These are phyloP conservation scores for Suhomyces sp. DNA, from an alignment of 805 yeast genomes.

Conservation along the genomic window DNA sequence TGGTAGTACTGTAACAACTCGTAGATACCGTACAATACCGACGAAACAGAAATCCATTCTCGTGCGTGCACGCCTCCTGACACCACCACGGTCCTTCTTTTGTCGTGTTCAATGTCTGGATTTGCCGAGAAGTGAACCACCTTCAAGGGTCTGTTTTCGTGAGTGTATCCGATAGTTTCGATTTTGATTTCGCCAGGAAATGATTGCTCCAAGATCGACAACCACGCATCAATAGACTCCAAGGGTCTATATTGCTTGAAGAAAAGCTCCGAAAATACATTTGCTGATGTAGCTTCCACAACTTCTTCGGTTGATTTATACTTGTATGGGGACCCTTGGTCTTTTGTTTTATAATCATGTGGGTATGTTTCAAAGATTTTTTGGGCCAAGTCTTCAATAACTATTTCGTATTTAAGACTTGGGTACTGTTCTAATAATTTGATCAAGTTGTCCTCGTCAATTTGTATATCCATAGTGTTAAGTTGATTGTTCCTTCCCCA, in stretches of 20 bases:
- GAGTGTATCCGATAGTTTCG: conserved; percentile 71
- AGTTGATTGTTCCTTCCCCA: conserved; percentile 50
- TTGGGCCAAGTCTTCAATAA: conserved; percentile 58
- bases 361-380: conserved; percentile 57
- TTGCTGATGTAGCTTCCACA: conserved; percentile 9
- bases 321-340: conserved; percentile 4
- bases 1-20: conserved; percentile 29
- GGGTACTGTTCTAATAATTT: conserved; percentile 20
- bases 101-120: conserved; percentile 32
- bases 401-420: conserved; percentile 31
- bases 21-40: conserved; percentile 57
- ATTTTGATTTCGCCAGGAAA: conserved; percentile 63
- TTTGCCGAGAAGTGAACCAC: conserved; percentile 59
- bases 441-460: conserved; percentile 16
- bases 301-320: conserved; percentile 10
- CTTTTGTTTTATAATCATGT: conserved; percentile 9
- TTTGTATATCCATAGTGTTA: conserved; percentile 47
- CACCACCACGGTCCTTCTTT: conserved; percentile 62
- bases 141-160: conserved; percentile 67
- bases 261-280: conserved; percentile 48
- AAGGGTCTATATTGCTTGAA: conserved; percentile 69
- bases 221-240: conserved; percentile 69
- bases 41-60: conserved; percentile 80
- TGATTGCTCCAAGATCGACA: conserved; percentile 54
- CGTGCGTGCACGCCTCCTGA: conserved; percentile 88